Conservation (phyloP, 805 yeast genomes). For the Kuraishia hungarica region DNA sequence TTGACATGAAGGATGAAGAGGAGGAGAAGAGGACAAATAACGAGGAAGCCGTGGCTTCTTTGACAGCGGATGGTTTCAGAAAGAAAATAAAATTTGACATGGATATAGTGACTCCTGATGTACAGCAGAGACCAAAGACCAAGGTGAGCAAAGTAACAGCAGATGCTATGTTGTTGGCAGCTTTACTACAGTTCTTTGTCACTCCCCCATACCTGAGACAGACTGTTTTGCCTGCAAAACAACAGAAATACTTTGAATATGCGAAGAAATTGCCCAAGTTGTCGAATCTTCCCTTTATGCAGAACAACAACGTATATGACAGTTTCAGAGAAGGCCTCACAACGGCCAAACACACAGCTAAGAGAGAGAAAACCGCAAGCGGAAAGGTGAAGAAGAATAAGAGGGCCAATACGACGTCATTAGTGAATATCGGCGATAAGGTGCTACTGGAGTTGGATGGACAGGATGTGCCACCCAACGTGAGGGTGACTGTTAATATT, state of each 20-base stretch:
- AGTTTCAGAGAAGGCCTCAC: slow-evolving; percentile 59
- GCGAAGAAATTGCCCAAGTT: slow-evolving; percentile 69
- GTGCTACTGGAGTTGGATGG: slow-evolving; percentile 47
- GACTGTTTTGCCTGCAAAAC: slow-evolving; percentile 43
- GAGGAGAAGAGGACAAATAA: slow-evolving; percentile 10
- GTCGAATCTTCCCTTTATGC: slow-evolving; percentile 69
- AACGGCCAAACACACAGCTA: slow-evolving; percentile 25
- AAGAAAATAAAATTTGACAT: slow-evolving; percentile 7
- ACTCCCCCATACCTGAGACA: slow-evolving; percentile 79
- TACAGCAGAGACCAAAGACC: slow-evolving; percentile 10
- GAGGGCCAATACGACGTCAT: slow-evolving; percentile 53
- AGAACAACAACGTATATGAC: slow-evolving; percentile 25
- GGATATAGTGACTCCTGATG: slow-evolving; percentile 21
- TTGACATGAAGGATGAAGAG: slow-evolving; percentile 34
- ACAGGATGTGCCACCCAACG: slow-evolving; percentile 65
- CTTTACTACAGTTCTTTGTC: slow-evolving; percentile 68
- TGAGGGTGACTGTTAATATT: slow-evolving; percentile 73
- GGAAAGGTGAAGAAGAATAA: slow-evolving; percentile 39
- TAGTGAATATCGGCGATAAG: slow-evolving; percentile 65
- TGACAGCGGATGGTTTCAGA: slow-evolving; percentile 15
- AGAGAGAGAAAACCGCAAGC: slow-evolving; percentile 23
- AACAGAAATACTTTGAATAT: slow-evolving; percentile 41
- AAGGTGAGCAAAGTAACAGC: slow-evolving; percentile 14
- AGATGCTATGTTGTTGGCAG: slow-evolving; percentile 49
- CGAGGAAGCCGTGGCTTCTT: slow-evolving; percentile 12